Base-by-base conservation (phyloP, 371 early-diverging fungal genomes). In the Basidiobolus heterosporus region DNA sequence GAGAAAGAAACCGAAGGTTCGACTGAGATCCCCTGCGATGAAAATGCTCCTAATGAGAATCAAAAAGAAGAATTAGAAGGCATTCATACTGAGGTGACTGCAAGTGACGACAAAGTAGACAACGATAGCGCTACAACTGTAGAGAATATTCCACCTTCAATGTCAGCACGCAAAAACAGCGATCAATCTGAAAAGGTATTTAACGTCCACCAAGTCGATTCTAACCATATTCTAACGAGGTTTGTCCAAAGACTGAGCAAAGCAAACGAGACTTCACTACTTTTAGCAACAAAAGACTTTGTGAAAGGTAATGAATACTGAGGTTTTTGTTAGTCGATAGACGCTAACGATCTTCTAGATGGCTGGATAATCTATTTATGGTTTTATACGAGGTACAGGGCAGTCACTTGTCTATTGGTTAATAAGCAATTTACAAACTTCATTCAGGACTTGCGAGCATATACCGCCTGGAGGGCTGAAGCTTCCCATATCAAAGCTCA, bases 291-390 rank as follows among this genome's bases (percentile, higher is more conserved):
- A 95, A 97, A 69, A 75, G 97, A 15, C 75, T 97, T 37, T 97
- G 97, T 55, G 97, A 97, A 56, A 88, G 93, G 45, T 53, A 38
- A 30, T 39, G 17, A 35, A 11, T 3, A 0, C 7, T 24, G 7
- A 23, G 1, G 2, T 2, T n/a, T 2, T 15, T 35, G 19, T 3
- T 46, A 23, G 37, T 4, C 37, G 14, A 23, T 35, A 13, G 3
- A 15, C 16, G n/a, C 2, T 35, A 35, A 35, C 35, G 7, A 46
- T 3, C 15, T 45, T 23, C 36, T 15, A 53, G 53, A 54, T 97
- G 97, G 97, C 70, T 97, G 53, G 97, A 97, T 61, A 91, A 93
- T 59, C 67, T 93, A 37, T 94, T 95, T 49, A 92, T 94, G 93
- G 89, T 95, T 2, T 63, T 97, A 37, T 97, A 91, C 52, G 93